Base-by-base conservation (phyloP, 192 early-diverging fungal species). In the Chytriomyces sp. region DNA sequence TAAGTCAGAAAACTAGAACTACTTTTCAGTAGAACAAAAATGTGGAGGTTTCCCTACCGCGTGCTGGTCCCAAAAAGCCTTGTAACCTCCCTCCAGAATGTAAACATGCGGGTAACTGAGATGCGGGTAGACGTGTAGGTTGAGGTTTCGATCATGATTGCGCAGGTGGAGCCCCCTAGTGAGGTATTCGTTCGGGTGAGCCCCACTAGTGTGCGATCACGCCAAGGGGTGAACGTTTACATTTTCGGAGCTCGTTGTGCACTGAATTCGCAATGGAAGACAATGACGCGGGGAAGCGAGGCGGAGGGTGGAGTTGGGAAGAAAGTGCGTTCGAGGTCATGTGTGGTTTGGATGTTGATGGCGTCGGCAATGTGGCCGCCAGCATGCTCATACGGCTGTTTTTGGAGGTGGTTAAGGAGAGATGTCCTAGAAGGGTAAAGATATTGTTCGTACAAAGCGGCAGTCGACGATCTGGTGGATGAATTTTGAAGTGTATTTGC, bases 251-350 rank as follows among this genome's bases (percentile, higher is more conserved):
- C 94, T 0, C 94, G 80, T 65, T 93, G 89, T 26, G 83, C 80
- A 25, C 90, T 92, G 68, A 91, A 95, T 80, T 95, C 94, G 82
- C 94, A 95, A 75, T 94, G 93, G 70, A 95, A 89, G 19, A 95
- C 81, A 5, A 95, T 75, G 17, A 91, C 32, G 5, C 54, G 56
- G 5, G 69, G 56, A 17, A 52, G 49, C 22, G 10, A 17, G 30
- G 66, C 80, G 3, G 61, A 55, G 19, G 80, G 81, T 63, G 62
- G 37, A 6, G 37, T 17, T 7, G 62, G 74, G 5, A 93, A 83
- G 52, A 94, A 82, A 30, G 89, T 60, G 60, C 77, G 39, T 59
- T 91, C 85, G 25, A 95, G 74, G 0, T 83, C 81, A 22, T 83
- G 83, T 3, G 79, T 72, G 0, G 86, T 86, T 39, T 90, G 85